Percentiles rank a stretch among this genome's conserved stretches.
phyloP scores from a whole-genome alignment of 805 yeast genomes.

The Lachancea meyersii region DNA sequence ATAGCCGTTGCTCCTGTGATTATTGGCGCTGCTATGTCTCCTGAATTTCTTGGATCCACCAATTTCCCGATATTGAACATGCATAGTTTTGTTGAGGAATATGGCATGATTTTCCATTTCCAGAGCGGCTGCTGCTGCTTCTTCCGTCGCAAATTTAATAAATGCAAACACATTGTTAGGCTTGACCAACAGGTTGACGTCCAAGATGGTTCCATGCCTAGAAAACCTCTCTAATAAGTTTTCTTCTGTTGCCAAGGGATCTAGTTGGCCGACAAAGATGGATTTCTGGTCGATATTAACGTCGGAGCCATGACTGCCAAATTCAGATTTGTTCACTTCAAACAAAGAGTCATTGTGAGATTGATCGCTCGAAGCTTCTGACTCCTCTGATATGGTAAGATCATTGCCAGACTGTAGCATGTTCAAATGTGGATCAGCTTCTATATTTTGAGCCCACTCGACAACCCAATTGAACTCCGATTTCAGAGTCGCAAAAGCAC shows the following conservation, averaged over 20 bases:
- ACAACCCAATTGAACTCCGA: conserved; percentile 50
- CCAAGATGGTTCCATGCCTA: conserved; percentile 59
- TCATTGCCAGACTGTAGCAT: conserved; percentile 12
- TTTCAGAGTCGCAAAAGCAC: conserved; percentile 69
- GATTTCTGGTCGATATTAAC: conserved; percentile 60
- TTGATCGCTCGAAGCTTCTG: not conserved
- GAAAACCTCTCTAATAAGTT: conserved; percentile 54
- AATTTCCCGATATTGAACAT: conserved; percentile 75
- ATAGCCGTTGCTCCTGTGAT: conserved; percentile 7
- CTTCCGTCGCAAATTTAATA: conserved; percentile 55
- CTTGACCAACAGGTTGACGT: conserved; percentile 49
- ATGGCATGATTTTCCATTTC: conserved; percentile 79
- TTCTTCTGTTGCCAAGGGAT: conserved; percentile 46
- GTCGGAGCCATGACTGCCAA: not conserved
- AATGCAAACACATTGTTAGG: conserved; percentile 62
- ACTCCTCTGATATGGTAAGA: not conserved
- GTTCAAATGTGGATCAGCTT: conserved; percentile 38
- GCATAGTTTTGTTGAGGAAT: conserved; percentile 67
- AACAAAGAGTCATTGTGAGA: not conserved
- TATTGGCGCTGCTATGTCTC: not conserved
- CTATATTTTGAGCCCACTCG: conserved; percentile 85
- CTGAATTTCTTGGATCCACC: conserved; percentile 14
- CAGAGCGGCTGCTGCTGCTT: conserved; percentile 80
- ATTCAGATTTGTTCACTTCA: not conserved
- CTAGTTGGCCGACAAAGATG: conserved; percentile 74